Percentiles rank a stretch among this genome's conserved stretches.
Evolutionary conservation across 306 rosid species (phyloP).

Genomic region (Vigna hirtella): DNA sequence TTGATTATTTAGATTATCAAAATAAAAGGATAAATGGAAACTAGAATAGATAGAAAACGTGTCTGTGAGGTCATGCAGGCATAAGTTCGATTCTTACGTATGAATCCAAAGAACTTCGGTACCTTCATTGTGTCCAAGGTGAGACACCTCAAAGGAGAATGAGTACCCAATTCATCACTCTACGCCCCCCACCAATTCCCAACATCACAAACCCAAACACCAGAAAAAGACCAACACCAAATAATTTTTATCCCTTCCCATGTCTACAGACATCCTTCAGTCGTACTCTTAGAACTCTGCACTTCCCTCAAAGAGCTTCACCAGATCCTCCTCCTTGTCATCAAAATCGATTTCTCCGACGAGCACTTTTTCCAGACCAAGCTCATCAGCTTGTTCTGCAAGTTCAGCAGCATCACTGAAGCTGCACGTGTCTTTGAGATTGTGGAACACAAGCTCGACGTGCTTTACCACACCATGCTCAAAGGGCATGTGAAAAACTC

Average conservation of each 20-base stretch:
- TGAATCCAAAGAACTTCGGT: not conserved
- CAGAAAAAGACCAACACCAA: constrained; percentile 33
- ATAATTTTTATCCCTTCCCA: constrained; percentile 78
- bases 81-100: not conserved
- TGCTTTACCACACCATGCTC: constrained; percentile 82
- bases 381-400: constrained; percentile 82
- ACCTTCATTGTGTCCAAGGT: not conserved
- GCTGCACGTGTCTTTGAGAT: constrained; percentile 80
- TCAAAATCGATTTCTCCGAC: constrained; percentile 73
- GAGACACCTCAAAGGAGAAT: constrained; percentile 40
- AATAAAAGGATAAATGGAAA: too few species aligned
- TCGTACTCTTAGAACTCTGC: constrained; percentile 81
- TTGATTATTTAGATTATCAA: too few species aligned
- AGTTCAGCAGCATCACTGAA: constrained; percentile 62
- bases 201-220: constrained; percentile 28
- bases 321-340: constrained; percentile 73
- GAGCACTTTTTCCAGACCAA: constrained; percentile 86
- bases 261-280: constrained; percentile 84
- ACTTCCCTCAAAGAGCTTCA: constrained; percentile 70
- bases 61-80: not conserved
- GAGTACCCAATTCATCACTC: constrained; percentile 55
- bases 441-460: constrained; percentile 68
- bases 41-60: too few species aligned
- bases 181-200: constrained; percentile 36
- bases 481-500: constrained; percentile 83